Evolutionary conservation across 129 eudicot genomes (phyloP).

Genomic region (Tagetes erecta): DNA sequence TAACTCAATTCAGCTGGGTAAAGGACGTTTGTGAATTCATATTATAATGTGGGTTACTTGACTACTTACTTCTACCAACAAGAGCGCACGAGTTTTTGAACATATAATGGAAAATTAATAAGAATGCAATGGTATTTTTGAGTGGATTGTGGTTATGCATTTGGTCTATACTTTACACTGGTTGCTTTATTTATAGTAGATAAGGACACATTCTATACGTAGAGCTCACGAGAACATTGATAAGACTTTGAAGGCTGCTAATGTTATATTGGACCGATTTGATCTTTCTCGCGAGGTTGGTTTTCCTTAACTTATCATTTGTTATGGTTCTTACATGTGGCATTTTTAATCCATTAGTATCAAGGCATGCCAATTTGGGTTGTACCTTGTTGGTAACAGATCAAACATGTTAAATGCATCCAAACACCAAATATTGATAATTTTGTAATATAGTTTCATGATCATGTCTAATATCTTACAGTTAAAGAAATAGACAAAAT

Average conservation of each 20-base stretch:
- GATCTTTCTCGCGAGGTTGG: constrained; percentile 85
- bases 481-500: neutral
- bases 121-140: neutral
- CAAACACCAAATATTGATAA: neutral
- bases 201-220: constrained; percentile 89
- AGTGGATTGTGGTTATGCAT: constrained; percentile 3
- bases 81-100: neutral
- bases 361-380: neutral
- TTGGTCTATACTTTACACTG: constrained; percentile 7
- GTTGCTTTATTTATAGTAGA: constrained; percentile 38
- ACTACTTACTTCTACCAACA: neutral
- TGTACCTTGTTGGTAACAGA: neutral
- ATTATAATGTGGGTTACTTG: too few species aligned
- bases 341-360: neutral
- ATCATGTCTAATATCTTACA: neutral
- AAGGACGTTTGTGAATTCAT: too few species aligned
- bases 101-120: neutral
- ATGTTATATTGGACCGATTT: constrained; percentile 73
- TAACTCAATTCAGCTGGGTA: too few species aligned
- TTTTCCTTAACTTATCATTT: constrained; percentile 16
- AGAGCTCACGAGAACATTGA: constrained; percentile 96
- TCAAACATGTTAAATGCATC: constrained; percentile 6
- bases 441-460: neutral
- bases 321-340: constrained; percentile 12
- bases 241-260: constrained; percentile 90